Evolutionary conservation across 192 early-diverging fungal genomes (phyloP).

Genomic region (Rhizophagus prolifer): DNA sequence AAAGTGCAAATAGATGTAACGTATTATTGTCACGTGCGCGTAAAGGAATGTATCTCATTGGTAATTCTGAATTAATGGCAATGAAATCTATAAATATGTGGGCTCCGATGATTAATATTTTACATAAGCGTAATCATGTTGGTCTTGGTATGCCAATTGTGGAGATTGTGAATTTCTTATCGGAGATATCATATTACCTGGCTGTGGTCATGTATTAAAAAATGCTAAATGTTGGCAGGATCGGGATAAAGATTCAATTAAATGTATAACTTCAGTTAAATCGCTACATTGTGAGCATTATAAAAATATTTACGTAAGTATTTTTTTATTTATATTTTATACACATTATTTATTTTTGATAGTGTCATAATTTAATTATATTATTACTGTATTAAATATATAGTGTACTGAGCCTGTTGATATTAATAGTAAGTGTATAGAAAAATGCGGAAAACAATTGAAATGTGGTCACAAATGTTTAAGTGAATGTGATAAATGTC

Average conservation of each 20-base stretch:
- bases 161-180: neutral
- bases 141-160: constrained; percentile 44
- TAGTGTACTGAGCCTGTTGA: constrained; percentile 28
- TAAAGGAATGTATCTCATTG: constrained; percentile 61
- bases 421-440: constrained; percentile 22
- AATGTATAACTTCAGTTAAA: constrained; percentile 31
- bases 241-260: constrained; percentile 4
- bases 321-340: neutral
- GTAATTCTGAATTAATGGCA: constrained; percentile 44
- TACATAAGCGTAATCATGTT: constrained; percentile 37
- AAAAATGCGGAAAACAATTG: constrained; percentile 31
- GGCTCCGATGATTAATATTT: constrained; percentile 41
- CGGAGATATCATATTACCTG: neutral
- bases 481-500: constrained; percentile 42
- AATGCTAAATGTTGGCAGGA: neutral
- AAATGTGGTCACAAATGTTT: constrained; percentile 46
- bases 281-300: constrained; percentile 45
- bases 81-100: constrained; percentile 34
- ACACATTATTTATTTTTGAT: too few relatives aligned
- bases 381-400: too few relatives aligned
- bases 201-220: neutral
- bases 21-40: constrained; percentile 57
- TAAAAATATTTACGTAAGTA: constrained; percentile 11
- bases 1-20: constrained; percentile 54
- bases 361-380: too few relatives aligned